Evolutionary conservation across 805 yeast species (phyloP), one percentile per base, ranked within the genome.

Genomic region (Hanseniaspora taiwanica): DNA sequence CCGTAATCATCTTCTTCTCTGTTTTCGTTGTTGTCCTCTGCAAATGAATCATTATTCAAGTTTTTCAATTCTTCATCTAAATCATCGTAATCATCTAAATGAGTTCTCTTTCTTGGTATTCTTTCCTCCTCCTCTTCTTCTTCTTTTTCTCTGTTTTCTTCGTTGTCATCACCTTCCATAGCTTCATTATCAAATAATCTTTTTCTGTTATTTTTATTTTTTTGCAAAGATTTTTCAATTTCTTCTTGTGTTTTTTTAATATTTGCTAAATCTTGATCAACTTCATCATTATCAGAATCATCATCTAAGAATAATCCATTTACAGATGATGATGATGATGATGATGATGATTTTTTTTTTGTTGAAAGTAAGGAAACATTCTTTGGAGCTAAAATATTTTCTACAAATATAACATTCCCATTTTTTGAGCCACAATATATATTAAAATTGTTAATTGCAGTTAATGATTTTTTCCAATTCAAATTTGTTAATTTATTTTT

Each of bases 351-450:
- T 8, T 16, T 31, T 39, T 35, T 6, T 46, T 47, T 16, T 47
- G 42, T 12, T 47, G 45, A 17, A 37, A 37, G 8, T 38, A 25
- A 6, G 37, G 33, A 16, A 5, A 25, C 44, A 13, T 33, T 33
- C 9, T 33, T 20, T 9, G 46, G 42, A 29, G 50, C 52, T 3
- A 55, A 59, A 19, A 60, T 45, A 13, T 45, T 49, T 20, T 50
- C 43, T 21, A 64, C 46, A 7, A 47, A 51, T 18, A 48, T 62
- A 55, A 58, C 60, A 52, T 72, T 71, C 58, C 59, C 68, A 37
- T 48, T 58, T 46, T 59, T 59, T 6, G 66, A 60, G 21, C 66
- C 67, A 38, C 36, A 33, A 19, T 33, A 33, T 4, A 58, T 42
- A 27, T 53, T 50, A 9, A 63, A 40, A 46, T 51, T 56, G 24